Base-by-base conservation (phyloP, 2,329 filamentous ascomycete species). In the Dendryphion nanum region DNA sequence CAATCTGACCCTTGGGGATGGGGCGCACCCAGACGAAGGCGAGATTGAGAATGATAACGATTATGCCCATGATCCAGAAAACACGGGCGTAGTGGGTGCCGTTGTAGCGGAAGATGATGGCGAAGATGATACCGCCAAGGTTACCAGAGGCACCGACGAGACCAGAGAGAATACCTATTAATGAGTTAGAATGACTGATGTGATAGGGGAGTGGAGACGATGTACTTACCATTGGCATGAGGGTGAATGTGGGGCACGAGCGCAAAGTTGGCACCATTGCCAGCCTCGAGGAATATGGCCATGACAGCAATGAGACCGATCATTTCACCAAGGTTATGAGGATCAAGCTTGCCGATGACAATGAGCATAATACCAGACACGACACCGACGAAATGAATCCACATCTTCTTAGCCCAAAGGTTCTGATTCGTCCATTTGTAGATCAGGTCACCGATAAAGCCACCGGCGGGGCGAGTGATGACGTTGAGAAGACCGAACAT, bases 221-320 rank as follows among this genome's bases (percentile, higher is more conserved):
- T n/a, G n/a, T n/a, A 53, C 64, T 56, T 69, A 64, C 88, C 89
- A 64, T 95, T 95, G 43, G 88, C 86, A 44, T 76, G 77, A 1
- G 88, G 87, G 64, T 90, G 85, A 1, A 95, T 84, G 59, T 95
- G 90, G 3, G 89, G 89, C 17, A 95, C 84, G 5, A 95, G 76
- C 0, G 87, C 81, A 65, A 93, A 95, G 68, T 87, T 93, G 28
- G 87, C 82, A 1, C 90, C 90, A 59, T 95, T 95, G 29, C 82
- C 83, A 2, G 85, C 87, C 63, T 94, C 88, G 30, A 89, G 68
- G 70, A 95, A 95, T 60, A 95, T 76, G 1, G 86, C 87, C 69
- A 89, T 77, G 7, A 87, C 77, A 1, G 83, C 82, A 6, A 94
- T 71, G 5, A 95, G 79, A 1, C 86, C 87, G 39, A 93, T 82